phyloP scores from a whole-genome alignment of 257 asterid species.

The Capsicum chinense region DNA sequence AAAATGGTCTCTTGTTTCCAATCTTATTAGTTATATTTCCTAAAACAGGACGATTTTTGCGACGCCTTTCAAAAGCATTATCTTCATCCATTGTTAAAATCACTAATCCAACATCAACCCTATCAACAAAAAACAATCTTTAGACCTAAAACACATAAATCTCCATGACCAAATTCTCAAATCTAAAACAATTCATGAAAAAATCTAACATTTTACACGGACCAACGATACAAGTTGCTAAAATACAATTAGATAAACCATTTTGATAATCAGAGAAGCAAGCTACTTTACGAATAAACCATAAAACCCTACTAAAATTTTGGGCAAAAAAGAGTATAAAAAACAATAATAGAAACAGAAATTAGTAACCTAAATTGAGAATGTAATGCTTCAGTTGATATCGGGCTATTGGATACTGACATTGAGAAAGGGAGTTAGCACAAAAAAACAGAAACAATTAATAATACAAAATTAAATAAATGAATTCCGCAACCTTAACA shows the following conservation, averaged over 20 bases:
- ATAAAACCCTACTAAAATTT: too few species aligned
- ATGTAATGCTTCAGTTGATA: too few species aligned
- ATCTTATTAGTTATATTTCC: conserved; percentile 68
- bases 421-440: too few species aligned
- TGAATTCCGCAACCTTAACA: not conserved
- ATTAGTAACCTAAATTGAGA: too few species aligned
- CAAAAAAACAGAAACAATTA: too few species aligned
- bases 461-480: not conserved
- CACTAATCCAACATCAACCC: conserved; percentile 18
- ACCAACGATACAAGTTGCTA: not conserved
- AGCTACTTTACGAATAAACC: too few species aligned
- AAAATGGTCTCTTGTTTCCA: conserved; percentile 49
- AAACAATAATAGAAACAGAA: too few species aligned
- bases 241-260: too few species aligned
- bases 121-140: not conserved
- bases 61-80: conserved; percentile 40
- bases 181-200: not conserved
- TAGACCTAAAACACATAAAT: not conserved
- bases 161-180: not conserved
- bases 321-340: too few species aligned
- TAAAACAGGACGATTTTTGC: conserved; percentile 44
- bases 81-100: conserved; percentile 51
- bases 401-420: too few species aligned
- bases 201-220: not conserved
- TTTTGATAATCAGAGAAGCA: too few species aligned